Evolutionary conservation across 371 early-diverging fungal genomes (phyloP), one percentile per base, ranked within the genome.

Genomic region (Apophysomyces elegans): DNA sequence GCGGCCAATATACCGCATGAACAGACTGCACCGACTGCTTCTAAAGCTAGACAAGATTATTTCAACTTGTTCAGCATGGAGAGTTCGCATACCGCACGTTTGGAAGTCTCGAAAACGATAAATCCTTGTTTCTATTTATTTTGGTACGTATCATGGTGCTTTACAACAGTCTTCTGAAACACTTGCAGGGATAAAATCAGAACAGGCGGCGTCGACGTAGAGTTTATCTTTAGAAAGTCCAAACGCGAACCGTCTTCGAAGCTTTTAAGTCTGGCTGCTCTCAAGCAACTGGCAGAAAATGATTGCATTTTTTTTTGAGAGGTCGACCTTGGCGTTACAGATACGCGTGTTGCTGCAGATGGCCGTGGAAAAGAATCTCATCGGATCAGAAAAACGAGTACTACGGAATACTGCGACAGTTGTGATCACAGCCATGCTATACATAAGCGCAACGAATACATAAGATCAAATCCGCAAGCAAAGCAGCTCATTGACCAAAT

Each of bases 61-160:
- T 5, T 46, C n/a, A 16, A 46, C 5, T 13, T n/a, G n/a, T 46
- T 46, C n/a, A 16, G n/a, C n/a, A 46, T 46, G 13, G n/a, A 46
- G 6, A 46, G n/a, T 12, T 46, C 0, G 47, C 7, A n/a, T 46
- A 46, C 18, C 47, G n/a, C 12, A 46, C 47, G n/a, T 7, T 46
- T 11, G 47, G 7, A 1, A 46, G 47, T n/a, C n/a, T 46, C 7
- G 12, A 11, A 11, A 46, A 1, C 8, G 47, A 46, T 7, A 46
- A 46, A 16, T n/a, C 47, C 26, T 26, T 26, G 0, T 6, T 46
- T 12, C 18, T 18, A 0, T 18, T 18, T 18, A 18, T 46, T 46
- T 46, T 46, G 47, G 47, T 46, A 46, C 11, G 47, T 46, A 46
- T 41, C 47, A 46, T 46, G 12, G 8, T 43, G 43, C 43, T 43